A percentile compares a stretch with the other conserved stretches of the same genome.
phyloP scores from a whole-genome alignment of 169 alveolate species.

The Neospora caninum region DNA sequence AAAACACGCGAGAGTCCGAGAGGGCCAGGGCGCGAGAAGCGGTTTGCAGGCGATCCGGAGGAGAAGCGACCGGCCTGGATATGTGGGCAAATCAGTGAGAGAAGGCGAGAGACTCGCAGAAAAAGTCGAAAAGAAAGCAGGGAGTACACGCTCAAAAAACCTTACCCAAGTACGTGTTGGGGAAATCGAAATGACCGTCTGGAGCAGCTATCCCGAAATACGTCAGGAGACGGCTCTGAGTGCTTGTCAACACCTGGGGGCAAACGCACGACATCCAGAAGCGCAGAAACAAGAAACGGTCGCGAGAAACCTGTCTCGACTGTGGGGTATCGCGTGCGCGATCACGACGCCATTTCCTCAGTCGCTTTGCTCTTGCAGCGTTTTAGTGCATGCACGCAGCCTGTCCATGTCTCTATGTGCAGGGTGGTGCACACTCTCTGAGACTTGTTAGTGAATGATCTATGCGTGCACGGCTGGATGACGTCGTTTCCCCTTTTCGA shows the following conservation, averaged over 20 bases:
- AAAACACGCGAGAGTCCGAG: not conserved
- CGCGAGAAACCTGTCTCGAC: too few relatives aligned
- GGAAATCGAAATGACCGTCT: constrained; percentile 13
- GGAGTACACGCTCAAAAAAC: not conserved
- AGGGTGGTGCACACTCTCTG: too few relatives aligned
- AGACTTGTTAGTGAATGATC: too few relatives aligned
- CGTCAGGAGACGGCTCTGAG: not conserved
- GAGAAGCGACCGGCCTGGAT: not conserved
- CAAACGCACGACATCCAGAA: not conserved
- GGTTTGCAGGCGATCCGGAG: not conserved
- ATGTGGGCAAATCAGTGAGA: not conserved
- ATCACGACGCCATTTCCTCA: too few relatives aligned
- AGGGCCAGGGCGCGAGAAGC: not conserved
- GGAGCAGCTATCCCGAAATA: not conserved
- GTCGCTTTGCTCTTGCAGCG: too few relatives aligned
- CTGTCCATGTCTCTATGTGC: too few relatives aligned
- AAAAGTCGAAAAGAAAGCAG: not conserved
- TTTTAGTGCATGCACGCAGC: too few relatives aligned
- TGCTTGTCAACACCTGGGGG: constrained; percentile 17
- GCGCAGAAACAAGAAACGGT: not conserved
- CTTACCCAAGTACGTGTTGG: constrained; percentile 17
- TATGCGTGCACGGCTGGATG: too few relatives aligned
- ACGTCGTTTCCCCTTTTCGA: too few relatives aligned
- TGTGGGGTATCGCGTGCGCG: too few relatives aligned
- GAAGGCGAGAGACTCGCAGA: not conserved